Percentiles rank a stretch among this genome's conserved stretches.
Conservation (phyloP, 257 asterid genomes). For the Verbena officinalis region DNA sequence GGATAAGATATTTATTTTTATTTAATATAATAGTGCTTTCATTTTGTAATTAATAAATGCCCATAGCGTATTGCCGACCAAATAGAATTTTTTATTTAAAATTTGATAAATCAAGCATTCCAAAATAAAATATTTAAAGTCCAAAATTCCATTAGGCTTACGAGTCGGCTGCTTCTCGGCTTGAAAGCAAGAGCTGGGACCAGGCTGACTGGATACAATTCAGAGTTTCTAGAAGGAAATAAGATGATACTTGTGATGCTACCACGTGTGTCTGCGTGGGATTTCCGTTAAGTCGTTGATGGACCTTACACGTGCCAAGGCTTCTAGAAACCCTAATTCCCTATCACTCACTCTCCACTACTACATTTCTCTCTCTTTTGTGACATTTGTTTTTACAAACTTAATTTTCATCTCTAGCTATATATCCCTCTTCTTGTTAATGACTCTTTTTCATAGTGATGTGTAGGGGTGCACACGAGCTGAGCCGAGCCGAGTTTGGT, state of each 20-base stretch:
- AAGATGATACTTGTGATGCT: background rate
- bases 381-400: too few species aligned
- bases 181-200: background rate
- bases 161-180: slow-evolving; percentile 2
- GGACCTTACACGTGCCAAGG: background rate
- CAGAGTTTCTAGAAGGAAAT: background rate
- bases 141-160: too few species aligned
- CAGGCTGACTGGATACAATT: background rate
- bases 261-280: background rate
- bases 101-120: too few species aligned
- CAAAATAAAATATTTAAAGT: too few species aligned
- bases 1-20: too few species aligned
- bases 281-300: background rate
- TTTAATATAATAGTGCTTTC: too few species aligned
- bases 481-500: too few species aligned
- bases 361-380: background rate
- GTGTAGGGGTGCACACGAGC: too few species aligned
- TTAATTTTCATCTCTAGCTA: background rate
- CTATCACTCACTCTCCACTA: background rate
- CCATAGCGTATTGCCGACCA: too few species aligned
- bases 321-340: slow-evolving; percentile 4
- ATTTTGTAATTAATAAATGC: too few species aligned
- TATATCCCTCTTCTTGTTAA: background rate
- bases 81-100: too few species aligned
- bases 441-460: background rate